Evolutionary conservation across 2,329 filamentous ascomycete genomes (phyloP).

Genomic region (Phialemoniopsis sp.): DNA sequence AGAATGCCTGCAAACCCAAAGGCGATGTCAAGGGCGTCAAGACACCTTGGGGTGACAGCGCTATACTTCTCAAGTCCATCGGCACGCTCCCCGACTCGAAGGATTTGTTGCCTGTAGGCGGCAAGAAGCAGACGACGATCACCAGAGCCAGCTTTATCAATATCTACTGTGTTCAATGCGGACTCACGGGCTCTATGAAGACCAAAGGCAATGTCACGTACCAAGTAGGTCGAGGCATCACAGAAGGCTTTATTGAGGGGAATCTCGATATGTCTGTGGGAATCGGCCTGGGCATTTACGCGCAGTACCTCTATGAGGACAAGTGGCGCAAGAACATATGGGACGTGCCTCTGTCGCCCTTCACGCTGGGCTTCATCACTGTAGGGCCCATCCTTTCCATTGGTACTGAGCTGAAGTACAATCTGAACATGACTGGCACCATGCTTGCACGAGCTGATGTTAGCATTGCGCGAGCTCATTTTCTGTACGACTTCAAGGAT

Average conservation of each 20-base stretch:
- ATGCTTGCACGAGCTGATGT: conserved; percentile 22
- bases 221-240: conserved; percentile 16
- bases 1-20: conserved; percentile 5
- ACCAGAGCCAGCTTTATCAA: conserved; percentile 11
- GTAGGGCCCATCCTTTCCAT: conserved; percentile 18
- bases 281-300: conserved; percentile 24
- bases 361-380: conserved; percentile 18
- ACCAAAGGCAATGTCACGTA: conserved; percentile 19
- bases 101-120: too few relatives aligned
- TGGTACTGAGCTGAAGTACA: conserved; percentile 10
- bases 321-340: conserved; percentile 14
- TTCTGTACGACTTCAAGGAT: conserved; percentile 8
- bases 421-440: conserved; percentile 13
- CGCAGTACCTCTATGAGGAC: conserved; percentile 13
- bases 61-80: conserved; percentile 20
- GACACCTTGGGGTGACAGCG: conserved; percentile 20
- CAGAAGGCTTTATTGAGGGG: conserved; percentile 16
- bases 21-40: conserved; percentile 10
- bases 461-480: conserved; percentile 16
- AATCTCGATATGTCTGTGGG: conserved; percentile 18
- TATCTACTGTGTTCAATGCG: conserved; percentile 24
- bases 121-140: too few relatives aligned
- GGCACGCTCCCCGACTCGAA: conserved; percentile 1
- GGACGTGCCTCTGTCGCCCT: conserved; percentile 15
- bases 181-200: conserved; percentile 17